Evolutionary conservation across 495 filamentous ascomycete genomes (phyloP).

Genomic region (Hypoxylon lienhwacheense): DNA sequence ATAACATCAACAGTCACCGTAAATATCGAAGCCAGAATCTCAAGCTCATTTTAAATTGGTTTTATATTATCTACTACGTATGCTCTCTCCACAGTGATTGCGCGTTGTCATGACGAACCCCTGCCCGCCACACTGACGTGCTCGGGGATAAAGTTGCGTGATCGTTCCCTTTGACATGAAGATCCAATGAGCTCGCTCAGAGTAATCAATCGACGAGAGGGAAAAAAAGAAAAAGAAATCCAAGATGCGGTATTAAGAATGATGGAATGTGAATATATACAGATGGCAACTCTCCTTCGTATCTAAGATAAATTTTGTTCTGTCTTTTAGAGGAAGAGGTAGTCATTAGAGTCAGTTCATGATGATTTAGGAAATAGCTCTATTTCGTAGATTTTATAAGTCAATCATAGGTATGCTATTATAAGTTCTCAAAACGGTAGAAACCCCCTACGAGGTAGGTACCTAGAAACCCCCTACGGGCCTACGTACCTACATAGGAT

Average conservation of each 20-base stretch:
- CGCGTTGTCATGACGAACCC: conserved; percentile 6
- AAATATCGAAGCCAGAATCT: conserved; percentile 1
- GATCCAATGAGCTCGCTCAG: conserved; percentile 23
- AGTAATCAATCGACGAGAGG: not conserved
- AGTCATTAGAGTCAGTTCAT: too few species aligned
- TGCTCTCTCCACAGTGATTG: conserved; percentile 4
- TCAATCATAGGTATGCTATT: too few species aligned
- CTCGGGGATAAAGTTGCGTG: conserved; percentile 28
- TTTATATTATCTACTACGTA: too few species aligned
- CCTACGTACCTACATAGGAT: too few species aligned
- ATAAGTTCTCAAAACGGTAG: too few species aligned
- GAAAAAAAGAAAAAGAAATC: not conserved
- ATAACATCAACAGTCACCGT: conserved; percentile 8
- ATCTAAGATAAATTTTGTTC: too few species aligned
- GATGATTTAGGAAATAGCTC: too few species aligned
- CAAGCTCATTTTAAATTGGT: conserved; percentile 4
- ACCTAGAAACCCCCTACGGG: too few species aligned
- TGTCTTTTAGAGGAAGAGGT: too few species aligned
- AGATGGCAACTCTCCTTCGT: too few species aligned
- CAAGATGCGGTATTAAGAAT: not conserved
- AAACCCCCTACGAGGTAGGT: too few species aligned
- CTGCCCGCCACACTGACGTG: conserved; percentile 27
- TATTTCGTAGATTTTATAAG: too few species aligned
- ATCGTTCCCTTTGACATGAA: conserved; percentile 2
- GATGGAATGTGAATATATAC: not conserved